Evolutionary conservation across 495 filamentous ascomycete species (phyloP).

Genomic region (Pyrenula aspistea): DNA sequence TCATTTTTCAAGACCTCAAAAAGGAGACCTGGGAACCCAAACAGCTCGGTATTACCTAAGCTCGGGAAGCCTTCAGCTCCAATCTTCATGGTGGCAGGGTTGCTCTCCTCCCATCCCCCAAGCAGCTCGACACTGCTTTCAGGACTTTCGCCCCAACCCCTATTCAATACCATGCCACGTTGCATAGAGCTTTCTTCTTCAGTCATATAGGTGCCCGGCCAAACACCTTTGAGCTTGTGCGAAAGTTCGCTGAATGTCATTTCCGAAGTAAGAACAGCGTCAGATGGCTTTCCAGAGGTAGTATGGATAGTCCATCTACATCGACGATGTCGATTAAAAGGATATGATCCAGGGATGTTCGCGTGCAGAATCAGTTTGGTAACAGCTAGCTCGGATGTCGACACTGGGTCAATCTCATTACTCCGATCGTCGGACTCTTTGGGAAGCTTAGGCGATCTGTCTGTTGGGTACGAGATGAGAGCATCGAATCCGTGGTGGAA

Average conservation of each 20-base stretch:
- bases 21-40: constrained; percentile 83
- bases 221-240: constrained; percentile 52
- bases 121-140: constrained; percentile 83
- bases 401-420: constrained; percentile 10
- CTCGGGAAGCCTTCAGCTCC: constrained; percentile 30
- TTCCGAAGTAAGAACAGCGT: constrained; percentile 50
- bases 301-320: constrained; percentile 75
- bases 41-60: constrained; percentile 72
- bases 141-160: constrained; percentile 84
- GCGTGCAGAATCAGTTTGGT: constrained; percentile 86
- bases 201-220: constrained; percentile 52
- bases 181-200: constrained; percentile 52
- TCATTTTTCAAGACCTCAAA: constrained; percentile 96
- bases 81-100: constrained; percentile 26
- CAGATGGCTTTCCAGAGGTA: constrained; percentile 9
- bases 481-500: constrained; percentile 92
- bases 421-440: constrained; percentile 3
- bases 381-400: constrained; percentile 50
- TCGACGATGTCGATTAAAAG: constrained; percentile 88
- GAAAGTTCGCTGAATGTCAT: constrained; percentile 62
- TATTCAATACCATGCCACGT: constrained; percentile 74
- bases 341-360: constrained; percentile 90
- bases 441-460: constrained; percentile 54
- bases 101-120: constrained; percentile 78
- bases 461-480: constrained; percentile 67